Evolutionary conservation across 495 filamentous ascomycete species (phyloP), one percentile per base, ranked within the genome.

Genomic region (Neurospora cerealis): DNA sequence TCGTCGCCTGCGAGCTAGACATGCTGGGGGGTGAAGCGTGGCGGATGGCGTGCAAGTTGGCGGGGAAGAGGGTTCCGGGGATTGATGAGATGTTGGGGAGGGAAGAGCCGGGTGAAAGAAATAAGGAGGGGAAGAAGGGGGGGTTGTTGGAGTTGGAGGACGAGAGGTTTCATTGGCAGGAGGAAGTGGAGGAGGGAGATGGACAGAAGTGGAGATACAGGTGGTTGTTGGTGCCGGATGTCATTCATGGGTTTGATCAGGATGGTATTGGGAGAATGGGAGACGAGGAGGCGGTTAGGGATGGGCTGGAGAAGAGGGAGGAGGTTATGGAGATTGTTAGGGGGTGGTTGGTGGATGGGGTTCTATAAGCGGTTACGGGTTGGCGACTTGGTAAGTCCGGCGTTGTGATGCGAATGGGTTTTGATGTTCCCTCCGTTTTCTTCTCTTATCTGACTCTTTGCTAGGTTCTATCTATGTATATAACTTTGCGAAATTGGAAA

Each of bases 1-100:
- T 89, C 82, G 73, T 91, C 79, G 75, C 83, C 79, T 78, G 82
- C 82, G 83, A 91, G 86, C 40, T 89, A 79, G 76, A 91, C 40
- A 77, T 83, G 73, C 75, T 85, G 28, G 79, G 77, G 2, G 48
- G 74, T 5, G 83, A 82, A 73, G 76, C 74, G 28, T 84, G 80
- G 83, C 70, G 77, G 34, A 77, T 85, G 74, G 81, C 79, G 32
- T 80, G 73, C 39, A 79, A 77, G 69, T 34, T 84, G 5, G 79
- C 81, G 5, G 79, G 79, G 0, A 73, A 46, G 37, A 28, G 44
- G 73, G 73, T 78, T 11, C 77, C 78, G 17, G 70, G 19, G 0
- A 13, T 75, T 19, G 72, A 69, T n/a, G 74, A 76, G 24, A 15
- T 8, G 39, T 42, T 77, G 13, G 79, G 79, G 2, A 36, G 71